A percentile compares a stretch with the other conserved stretches of the same genome.
Conservation (phyloP, 2,329 filamentous ascomycete genomes). For the Phyllosticta ampelicida region DNA sequence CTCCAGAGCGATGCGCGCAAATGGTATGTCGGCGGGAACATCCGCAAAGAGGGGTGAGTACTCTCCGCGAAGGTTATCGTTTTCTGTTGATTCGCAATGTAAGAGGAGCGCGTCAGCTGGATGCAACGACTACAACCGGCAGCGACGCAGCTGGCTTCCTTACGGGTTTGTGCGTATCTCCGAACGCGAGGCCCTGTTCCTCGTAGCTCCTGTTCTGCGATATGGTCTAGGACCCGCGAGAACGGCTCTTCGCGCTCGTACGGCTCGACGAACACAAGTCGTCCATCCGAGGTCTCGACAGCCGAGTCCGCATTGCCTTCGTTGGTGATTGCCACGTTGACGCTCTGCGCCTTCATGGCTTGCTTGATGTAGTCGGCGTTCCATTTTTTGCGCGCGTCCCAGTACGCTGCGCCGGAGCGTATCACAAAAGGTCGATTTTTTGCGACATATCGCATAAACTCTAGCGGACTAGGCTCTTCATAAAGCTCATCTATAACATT, state of each 20-base stretch:
- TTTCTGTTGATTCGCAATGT: conserved; percentile 38
- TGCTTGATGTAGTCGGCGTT: conserved; percentile 47
- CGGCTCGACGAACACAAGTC: conserved; percentile 54
- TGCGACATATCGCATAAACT: conserved; percentile 70
- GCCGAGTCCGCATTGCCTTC: conserved; percentile 50
- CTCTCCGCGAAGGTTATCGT: conserved; percentile 69
- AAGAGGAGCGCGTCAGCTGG: background rate
- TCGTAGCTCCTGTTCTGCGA: conserved; percentile 45
- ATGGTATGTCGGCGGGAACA: conserved; percentile 55
- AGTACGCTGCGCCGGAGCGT: conserved; percentile 49
- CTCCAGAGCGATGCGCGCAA: conserved; percentile 60
- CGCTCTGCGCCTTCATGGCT: conserved; percentile 43
- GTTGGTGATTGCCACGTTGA: conserved; percentile 73
- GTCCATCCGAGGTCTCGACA: conserved; percentile 48
- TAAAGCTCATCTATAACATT: conserved; percentile 48
- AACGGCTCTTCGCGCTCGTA: conserved; percentile 57
- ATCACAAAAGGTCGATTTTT: conserved; percentile 67
- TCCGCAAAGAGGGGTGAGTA: conserved; percentile 53
- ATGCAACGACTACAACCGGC: background rate
- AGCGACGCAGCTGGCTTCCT: conserved; percentile 17
- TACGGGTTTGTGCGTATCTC: conserved; percentile 65
- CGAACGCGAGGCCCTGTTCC: background rate
- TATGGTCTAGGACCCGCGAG: conserved; percentile 48
- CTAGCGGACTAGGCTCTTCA: conserved; percentile 59
- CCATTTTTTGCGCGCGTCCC: conserved; percentile 56